Conservation (phyloP, 305 asterid genomes). For the Rubia peregrina region DNA sequence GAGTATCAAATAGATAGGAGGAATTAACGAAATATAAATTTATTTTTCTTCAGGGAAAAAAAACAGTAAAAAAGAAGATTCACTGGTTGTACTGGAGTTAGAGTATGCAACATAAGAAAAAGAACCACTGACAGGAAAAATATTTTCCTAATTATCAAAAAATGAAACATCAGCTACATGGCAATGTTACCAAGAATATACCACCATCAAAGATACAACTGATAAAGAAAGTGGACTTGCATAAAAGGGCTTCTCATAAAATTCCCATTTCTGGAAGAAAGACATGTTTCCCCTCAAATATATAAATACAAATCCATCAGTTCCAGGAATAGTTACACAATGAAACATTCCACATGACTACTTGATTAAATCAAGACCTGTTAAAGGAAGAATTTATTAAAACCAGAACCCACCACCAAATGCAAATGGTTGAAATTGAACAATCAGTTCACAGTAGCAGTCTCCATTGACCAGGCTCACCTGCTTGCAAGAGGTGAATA, state of each 20-base stretch:
- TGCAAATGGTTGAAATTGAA: constrained; percentile 40
- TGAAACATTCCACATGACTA: constrained; percentile 9
- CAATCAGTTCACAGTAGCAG: constrained; percentile 45
- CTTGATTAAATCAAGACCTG: constrained; percentile 24
- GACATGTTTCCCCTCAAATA: neutral
- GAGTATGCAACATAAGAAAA: neutral
- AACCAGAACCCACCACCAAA: constrained; percentile 46
- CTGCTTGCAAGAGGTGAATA: constrained; percentile 69
- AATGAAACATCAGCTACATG: neutral
- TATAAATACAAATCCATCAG: neutral
- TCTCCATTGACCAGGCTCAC: constrained; percentile 64
- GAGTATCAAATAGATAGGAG: neutral
- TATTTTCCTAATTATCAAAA: neutral
- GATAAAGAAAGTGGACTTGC: neutral
- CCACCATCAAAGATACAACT: neutral
- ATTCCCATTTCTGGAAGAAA: constrained; percentile 1
- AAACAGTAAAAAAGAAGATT: neutral
- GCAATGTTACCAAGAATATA: neutral
- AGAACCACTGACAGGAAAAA: neutral
- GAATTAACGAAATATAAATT: neutral
- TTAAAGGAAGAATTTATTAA: constrained; percentile 24
- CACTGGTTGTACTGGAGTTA: neutral
- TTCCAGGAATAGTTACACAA: constrained; percentile 7
- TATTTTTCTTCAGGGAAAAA: no score
- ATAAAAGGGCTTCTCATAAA: neutral